Evolutionary conservation across 306 rosid genomes (phyloP), one percentile per base, ranked within the genome.

Genomic region (Prunus campanulata): DNA sequence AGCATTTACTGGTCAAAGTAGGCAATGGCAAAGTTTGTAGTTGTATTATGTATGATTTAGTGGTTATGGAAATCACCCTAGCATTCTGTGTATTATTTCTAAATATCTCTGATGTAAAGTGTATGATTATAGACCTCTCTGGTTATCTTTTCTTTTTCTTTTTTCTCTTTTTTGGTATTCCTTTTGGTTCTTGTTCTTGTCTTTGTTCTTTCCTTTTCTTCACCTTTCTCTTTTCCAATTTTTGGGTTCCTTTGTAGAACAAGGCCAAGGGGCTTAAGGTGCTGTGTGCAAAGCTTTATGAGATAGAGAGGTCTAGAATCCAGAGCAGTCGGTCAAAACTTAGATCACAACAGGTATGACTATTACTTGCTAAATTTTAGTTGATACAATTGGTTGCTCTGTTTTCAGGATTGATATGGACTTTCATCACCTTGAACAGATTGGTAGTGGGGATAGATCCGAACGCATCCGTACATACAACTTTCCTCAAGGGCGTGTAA

Each of bases 401-500:
- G 44, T 39, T 62, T 63, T 74, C 27, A 66, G 66, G 61, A 75
- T 69, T 86, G 44, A 39, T 39, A 39, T 39, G 44, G 44, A 39
- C 44, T 6, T 39, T 39, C 44, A 35, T 35, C 25, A 56, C 27
- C 78, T 22, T 72, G 68, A 68, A 72, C 88, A 93, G 97, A 87
- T 93, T 70, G 97, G 98, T 56, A 91, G 97, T 68, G 98, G 98
- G 71, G 98, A 93, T 82, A 90, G 97, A 85, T 93, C 97, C 9
- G 94, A 90, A 81, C 90, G 98, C 80, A 91, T 93, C 66, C 91
- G 96, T 56, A 91, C 98, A 0, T 93, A 93, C 94, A 93, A 93
- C 86, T 91, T 87, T 66, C 97, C 97, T 27, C 97, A 93, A 80
- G 97, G 98, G 61, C 97, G 91, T 39, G 97, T 91, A 14, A 93